Conservation (phyloP, 176 grass and related monocot species). For the Eragrostis curvula region DNA sequence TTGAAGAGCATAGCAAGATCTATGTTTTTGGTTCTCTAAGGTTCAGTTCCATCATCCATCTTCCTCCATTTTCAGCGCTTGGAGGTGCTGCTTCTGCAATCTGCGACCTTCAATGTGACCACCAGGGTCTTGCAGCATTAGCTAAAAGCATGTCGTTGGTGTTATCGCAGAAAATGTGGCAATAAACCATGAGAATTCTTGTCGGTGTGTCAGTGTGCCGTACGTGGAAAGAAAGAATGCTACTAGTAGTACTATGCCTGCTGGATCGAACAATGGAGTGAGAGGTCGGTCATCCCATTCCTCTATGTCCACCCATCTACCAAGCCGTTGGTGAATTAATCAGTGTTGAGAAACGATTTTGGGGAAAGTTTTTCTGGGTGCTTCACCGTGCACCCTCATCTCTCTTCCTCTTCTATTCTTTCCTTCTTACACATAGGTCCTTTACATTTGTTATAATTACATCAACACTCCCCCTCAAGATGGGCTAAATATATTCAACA, state of each 20-base stretch:
- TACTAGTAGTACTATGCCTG: background rate
- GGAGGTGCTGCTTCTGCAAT: background rate
- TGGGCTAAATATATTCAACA: too few species aligned
- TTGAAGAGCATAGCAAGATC: too few species aligned
- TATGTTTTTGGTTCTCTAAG: too few species aligned
- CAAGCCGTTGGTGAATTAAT: background rate
- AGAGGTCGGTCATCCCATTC: background rate
- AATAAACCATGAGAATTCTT: background rate
- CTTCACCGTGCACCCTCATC: too few species aligned
- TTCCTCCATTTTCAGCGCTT: background rate
- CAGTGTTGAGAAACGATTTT: too few species aligned
- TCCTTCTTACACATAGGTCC: too few species aligned
- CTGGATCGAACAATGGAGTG: background rate
- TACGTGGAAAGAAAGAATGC: background rate
- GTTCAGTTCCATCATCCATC: background rate
- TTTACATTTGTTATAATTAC: too few species aligned
- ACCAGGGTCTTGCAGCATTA: background rate
- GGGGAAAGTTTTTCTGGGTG: too few species aligned
- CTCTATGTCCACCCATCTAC: background rate
- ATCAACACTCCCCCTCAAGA: too few species aligned
- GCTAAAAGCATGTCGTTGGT: too few species aligned
- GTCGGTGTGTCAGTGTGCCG: background rate
- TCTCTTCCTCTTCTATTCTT: too few species aligned
- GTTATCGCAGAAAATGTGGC: too few species aligned
- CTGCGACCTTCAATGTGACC: background rate